Base-by-base conservation (phyloP, 495 filamentous ascomycete species). In the Oleoguttula mirabilis region DNA sequence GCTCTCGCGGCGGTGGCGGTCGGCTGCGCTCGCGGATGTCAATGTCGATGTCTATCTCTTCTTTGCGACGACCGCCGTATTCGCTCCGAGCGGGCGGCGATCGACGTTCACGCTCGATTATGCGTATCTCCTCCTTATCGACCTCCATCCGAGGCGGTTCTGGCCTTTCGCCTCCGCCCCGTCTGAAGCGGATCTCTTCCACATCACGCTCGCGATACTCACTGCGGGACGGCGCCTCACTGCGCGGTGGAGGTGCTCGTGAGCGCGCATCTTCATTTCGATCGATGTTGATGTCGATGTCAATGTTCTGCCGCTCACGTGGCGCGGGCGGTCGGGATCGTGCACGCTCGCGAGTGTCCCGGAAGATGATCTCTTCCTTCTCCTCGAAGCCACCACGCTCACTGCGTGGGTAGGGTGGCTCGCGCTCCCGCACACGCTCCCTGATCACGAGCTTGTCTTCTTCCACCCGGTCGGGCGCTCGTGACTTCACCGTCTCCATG, bases 401-500 rank as follows among this genome's bases (percentile, higher is more conserved):
- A 15, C 40, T 44, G 12, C 46, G 30, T 4, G 46, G 46, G 20
- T 44, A 44, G 1, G 47, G 47, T 14, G 47, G 41, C 2, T 15
- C 30, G 10, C 32, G 8, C 6, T 36, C 35, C 27, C 36, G 50
- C 20, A 46, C 35, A 10, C 43, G 36, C 27, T 45, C 43, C 11
- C 52, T 51, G 35, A 61, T 47, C 20, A 50, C 45, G 19, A 62
- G 48, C 30, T 66, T 56, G 4, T 66, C 60, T 27, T 51, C 50
- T 21, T 63, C 56, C 24, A 51, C 36, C 21, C 43, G 36, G 27
- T 61, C 58, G 17, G 41, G 51, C 7, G 49, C 51, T 43, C 43
- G 51, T 31, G 38, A 56, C 33, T 39, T 47, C 36, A 46, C 32
- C 16, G 35, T 45, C 34, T 48, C 43, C 47, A 41, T 21, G 42